phyloP scores from a whole-genome alignment of 441 rosid genomes.

The Populus trichocarpa region DNA sequence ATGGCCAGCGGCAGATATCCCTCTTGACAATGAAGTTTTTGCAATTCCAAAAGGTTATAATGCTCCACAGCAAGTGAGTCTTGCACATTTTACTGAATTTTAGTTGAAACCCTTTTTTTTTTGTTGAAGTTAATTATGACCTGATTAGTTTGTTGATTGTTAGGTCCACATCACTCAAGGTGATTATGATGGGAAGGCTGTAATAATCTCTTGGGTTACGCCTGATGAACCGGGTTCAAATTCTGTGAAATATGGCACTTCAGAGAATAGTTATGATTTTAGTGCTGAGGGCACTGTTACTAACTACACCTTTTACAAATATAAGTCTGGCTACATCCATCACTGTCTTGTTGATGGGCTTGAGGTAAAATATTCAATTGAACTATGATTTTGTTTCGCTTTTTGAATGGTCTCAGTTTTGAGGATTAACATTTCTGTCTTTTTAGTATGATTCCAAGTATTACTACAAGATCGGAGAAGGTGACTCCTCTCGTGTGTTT shows the following conservation, averaged over 20 bases:
- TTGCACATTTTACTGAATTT: neutral
- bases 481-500: slow-evolving; percentile 37
- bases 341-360: slow-evolving; percentile 72
- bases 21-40: slow-evolving; percentile 38
- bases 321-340: slow-evolving; percentile 78
- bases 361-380: slow-evolving; percentile 39
- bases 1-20: slow-evolving; percentile 49
- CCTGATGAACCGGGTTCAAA: slow-evolving; percentile 59
- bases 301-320: slow-evolving; percentile 65
- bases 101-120: neutral
- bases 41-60: slow-evolving; percentile 42
- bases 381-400: neutral
- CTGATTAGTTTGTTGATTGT: neutral
- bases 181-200: slow-evolving; percentile 83
- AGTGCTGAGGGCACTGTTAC: neutral
- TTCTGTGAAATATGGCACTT: slow-evolving; percentile 48
- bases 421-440: slow-evolving; percentile 9
- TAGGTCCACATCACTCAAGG: slow-evolving; percentile 92
- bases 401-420: neutral
- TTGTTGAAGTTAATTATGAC: neutral
- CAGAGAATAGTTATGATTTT: slow-evolving; percentile 14
- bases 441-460: slow-evolving; percentile 46
- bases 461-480: slow-evolving; percentile 42
- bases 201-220: slow-evolving; percentile 81
- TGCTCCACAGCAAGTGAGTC: slow-evolving; percentile 49